Evolutionary conservation across 202 grass and related monocot genomes (phyloP).

Genomic region (Zoysia matrella): DNA sequence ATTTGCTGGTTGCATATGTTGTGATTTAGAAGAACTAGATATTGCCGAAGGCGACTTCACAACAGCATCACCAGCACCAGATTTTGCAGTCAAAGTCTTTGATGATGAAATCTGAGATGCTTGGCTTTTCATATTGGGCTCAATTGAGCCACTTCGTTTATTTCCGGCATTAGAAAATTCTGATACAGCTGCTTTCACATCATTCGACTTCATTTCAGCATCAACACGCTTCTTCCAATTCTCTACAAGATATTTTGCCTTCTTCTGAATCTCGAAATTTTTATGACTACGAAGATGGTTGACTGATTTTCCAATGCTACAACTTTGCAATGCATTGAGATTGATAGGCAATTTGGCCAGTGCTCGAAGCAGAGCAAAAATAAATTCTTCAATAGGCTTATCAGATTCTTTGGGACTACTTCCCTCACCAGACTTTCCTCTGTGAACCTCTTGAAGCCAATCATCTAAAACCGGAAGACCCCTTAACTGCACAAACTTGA

Average conservation of each 20-base stretch:
- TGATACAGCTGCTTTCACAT: slow-evolving; percentile 62
- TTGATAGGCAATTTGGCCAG: slow-evolving; percentile 90
- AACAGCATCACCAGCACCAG: slow-evolving; percentile 43
- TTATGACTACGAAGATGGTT: slow-evolving; percentile 88
- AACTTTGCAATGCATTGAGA: slow-evolving; percentile 82
- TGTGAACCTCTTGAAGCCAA: slow-evolving; percentile 93
- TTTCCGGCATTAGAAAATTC: slow-evolving; percentile 71
- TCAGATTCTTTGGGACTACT: slow-evolving; percentile 87
- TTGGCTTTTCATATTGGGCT: slow-evolving; percentile 55
- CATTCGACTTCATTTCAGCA: too few relatives aligned
- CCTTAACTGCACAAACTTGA: slow-evolving; percentile 18
- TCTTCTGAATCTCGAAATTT: slow-evolving; percentile 90
- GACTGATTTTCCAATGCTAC: slow-evolving; percentile 97
- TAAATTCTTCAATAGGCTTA: slow-evolving; percentile 75
- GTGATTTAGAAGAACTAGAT: neutral
- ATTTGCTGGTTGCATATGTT: neutral
- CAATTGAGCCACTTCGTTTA: slow-evolving; percentile 63
- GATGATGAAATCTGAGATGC: slow-evolving; percentile 38
- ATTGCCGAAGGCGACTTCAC: slow-evolving; percentile 39
- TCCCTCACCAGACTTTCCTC: slow-evolving; percentile 76
- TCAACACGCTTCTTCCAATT: slow-evolving; percentile 67
- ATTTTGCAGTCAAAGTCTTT: slow-evolving; percentile 58
- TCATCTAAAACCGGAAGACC: slow-evolving; percentile 85
- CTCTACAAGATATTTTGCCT: slow-evolving; percentile 86
- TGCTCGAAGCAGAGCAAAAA: slow-evolving; percentile 75